Percentiles rank a stretch among this genome's conserved stretches.
Evolutionary conservation across 768 basidiomycete genomes (phyloP).

Genomic region (Xerocomus brunneocitrinus): DNA sequence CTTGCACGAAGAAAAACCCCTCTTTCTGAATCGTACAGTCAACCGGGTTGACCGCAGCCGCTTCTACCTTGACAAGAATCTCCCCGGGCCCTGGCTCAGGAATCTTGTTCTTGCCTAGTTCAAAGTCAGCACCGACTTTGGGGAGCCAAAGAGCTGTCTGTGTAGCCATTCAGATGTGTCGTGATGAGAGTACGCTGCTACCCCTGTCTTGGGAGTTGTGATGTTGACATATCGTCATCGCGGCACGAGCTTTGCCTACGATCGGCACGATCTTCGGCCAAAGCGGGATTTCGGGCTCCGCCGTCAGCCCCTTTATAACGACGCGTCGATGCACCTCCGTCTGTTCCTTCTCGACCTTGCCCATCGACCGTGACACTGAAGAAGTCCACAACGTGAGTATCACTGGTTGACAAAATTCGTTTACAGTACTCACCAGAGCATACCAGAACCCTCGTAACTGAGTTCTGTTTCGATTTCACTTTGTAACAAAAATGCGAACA

Average conservation of each 20-base stretch:
- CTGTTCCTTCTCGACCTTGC: too few relatives aligned
- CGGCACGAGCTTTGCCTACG: too few relatives aligned
- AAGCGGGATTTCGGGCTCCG: too few relatives aligned
- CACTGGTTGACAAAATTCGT: background rate
- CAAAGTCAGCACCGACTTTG: constrained; percentile 9
- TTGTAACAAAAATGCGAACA: background rate
- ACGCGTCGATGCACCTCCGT: too few relatives aligned
- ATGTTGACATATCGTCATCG: background rate
- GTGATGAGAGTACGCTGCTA: background rate
- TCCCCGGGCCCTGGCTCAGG: constrained; percentile 38
- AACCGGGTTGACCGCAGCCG: constrained; percentile 43
- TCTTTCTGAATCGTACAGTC: constrained; percentile 25
- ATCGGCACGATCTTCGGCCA: too few relatives aligned
- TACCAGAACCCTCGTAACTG: too few relatives aligned
- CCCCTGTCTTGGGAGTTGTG: background rate
- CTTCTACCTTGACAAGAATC: constrained; percentile 38
- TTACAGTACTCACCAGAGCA: background rate
- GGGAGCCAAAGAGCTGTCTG: constrained; percentile 18
- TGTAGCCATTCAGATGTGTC: constrained; percentile 1
- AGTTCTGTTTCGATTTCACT: background rate
- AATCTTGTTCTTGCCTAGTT: constrained; percentile 16
- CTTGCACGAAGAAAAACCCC: constrained; percentile 19
- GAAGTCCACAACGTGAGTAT: too few relatives aligned
- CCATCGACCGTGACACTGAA: too few relatives aligned
- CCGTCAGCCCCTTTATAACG: too few relatives aligned